phyloP scores from a whole-genome alignment of 2,329 filamentous ascomycete genomes.

The Rhexocercosporidium sp. region DNA sequence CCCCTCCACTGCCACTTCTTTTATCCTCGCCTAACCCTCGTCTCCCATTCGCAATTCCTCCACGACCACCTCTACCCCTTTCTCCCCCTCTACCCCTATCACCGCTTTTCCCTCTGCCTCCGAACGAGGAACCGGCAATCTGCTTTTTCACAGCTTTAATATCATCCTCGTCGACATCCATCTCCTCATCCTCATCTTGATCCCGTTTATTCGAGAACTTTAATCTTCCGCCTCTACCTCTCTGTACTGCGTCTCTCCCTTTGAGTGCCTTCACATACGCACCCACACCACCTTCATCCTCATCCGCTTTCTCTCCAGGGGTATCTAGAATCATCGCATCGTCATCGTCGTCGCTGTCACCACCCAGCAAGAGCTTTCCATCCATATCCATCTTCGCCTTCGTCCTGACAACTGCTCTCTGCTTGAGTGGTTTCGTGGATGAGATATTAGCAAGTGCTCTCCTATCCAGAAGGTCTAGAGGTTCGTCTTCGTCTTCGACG shows the following conservation, averaged over 20 bases:
- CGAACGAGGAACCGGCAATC: slow-evolving; percentile 40
- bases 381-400: slow-evolving; percentile 76
- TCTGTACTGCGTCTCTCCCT: slow-evolving; percentile 67
- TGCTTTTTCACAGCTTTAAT: slow-evolving; percentile 58
- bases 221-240: slow-evolving; percentile 69
- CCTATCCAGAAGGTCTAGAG: slow-evolving; percentile 89
- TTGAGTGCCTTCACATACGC: slow-evolving; percentile 74
- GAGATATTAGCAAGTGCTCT: slow-evolving; percentile 92
- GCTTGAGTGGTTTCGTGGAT: slow-evolving; percentile 78
- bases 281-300: slow-evolving; percentile 61
- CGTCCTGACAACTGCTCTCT: slow-evolving; percentile 53
- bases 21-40: slow-evolving; percentile 53
- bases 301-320: slow-evolving; percentile 46
- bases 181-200: slow-evolving; percentile 57
- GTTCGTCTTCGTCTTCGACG: slow-evolving; percentile 91
- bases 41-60: slow-evolving; percentile 52
- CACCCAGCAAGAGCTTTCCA: slow-evolving; percentile 79
- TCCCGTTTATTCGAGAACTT: slow-evolving; percentile 73
- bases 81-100: slow-evolving; percentile 43
- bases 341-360: slow-evolving; percentile 56
- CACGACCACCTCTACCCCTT: slow-evolving; percentile 51
- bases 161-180: slow-evolving; percentile 53
- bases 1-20: slow-evolving; percentile 32
- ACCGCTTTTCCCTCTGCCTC: slow-evolving; percentile 40
- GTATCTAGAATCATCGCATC: slow-evolving; percentile 70